phyloP scores from a whole-genome alignment of 768 basidiomycete species.

The Cystofilobasidium ferigula region DNA sequence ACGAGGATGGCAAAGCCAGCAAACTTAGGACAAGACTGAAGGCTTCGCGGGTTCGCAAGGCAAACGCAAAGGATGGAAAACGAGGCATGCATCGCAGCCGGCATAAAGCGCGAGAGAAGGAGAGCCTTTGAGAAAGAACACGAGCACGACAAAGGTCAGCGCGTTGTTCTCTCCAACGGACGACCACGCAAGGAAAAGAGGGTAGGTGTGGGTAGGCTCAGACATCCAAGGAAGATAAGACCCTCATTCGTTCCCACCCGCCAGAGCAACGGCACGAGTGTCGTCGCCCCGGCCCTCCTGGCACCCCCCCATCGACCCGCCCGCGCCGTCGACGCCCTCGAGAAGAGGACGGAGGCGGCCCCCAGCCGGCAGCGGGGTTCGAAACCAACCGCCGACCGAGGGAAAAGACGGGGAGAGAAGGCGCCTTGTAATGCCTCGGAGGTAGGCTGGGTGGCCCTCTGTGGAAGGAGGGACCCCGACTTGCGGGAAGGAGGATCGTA shows the following conservation, averaged over 20 bases:
- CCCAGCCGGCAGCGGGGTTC: slow-evolving; percentile 12
- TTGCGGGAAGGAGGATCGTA: slow-evolving; percentile 23
- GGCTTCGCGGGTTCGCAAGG: too few relatives aligned
- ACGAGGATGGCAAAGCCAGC: too few relatives aligned
- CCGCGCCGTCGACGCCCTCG: slow-evolving; percentile 18
- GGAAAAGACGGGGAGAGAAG: slow-evolving; percentile 9
- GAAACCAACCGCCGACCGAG: slow-evolving; percentile 6
- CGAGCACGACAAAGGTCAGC: too few relatives aligned
- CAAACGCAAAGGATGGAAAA: too few relatives aligned
- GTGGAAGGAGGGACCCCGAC: slow-evolving; percentile 8
- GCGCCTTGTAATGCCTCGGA: background rate
- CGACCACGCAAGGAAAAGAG: background rate
- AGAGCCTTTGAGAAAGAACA: too few relatives aligned
- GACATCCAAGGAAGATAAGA: slow-evolving; percentile 16
- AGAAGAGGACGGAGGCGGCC: slow-evolving; percentile 16
- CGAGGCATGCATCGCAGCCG: too few relatives aligned
- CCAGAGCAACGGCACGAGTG: background rate
- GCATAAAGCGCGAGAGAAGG: too few relatives aligned
- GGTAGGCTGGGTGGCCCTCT: slow-evolving; percentile 8
- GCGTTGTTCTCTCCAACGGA: too few relatives aligned
- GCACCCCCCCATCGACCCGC: slow-evolving; percentile 7
- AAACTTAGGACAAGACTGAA: too few relatives aligned
- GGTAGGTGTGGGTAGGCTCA: background rate
- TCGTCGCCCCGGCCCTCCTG: background rate
- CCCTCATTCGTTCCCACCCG: slow-evolving; percentile 13